These are phyloP conservation scores for Panicum miliaceum DNA, from an alignment of 176 grass and related monocot genomes.

Conservation along the genomic window DNA sequence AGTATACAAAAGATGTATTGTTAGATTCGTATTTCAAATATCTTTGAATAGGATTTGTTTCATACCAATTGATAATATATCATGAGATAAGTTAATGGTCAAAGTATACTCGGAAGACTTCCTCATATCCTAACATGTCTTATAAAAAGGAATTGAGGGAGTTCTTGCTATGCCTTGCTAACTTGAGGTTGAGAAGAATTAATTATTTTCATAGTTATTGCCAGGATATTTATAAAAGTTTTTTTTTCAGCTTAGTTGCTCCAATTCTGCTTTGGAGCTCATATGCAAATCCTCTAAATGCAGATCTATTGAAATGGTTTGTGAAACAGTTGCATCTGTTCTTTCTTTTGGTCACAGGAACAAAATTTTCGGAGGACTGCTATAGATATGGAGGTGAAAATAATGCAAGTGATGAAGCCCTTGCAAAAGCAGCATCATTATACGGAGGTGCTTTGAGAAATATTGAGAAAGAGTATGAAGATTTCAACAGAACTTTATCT, in stretches of 20 bases:
- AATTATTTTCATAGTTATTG: slow-evolving; percentile 24
- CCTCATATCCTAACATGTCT: neutral
- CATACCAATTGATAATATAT: neutral
- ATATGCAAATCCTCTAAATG: slow-evolving; percentile 8
- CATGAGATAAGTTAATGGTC: neutral
- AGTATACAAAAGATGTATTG: neutral
- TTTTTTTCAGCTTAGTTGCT: slow-evolving; percentile 13
- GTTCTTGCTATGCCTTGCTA: neutral
- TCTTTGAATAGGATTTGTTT: neutral
- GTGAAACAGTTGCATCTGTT: slow-evolving; percentile 29
- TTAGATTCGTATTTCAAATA: neutral
- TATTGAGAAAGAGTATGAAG: slow-evolving; percentile 91
- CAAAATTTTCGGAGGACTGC: slow-evolving; percentile 98
- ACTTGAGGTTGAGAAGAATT: slow-evolving; percentile 13
- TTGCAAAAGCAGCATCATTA: slow-evolving; percentile 75
- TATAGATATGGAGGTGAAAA: slow-evolving; percentile 92
- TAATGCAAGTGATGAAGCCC: slow-evolving; percentile 66
- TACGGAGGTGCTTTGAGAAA: slow-evolving; percentile 97
- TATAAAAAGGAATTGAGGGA: neutral
- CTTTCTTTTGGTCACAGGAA: slow-evolving; percentile 59
- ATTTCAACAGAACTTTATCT: slow-evolving; percentile 82
- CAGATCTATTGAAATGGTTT: slow-evolving; percentile 22
- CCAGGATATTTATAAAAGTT: neutral
- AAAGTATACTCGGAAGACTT: neutral
- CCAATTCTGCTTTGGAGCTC: neutral